These are phyloP conservation scores for Exophiala oligosperma DNA, from an alignment of 2,329 filamentous ascomycete species.

Conservation along the genomic window DNA sequence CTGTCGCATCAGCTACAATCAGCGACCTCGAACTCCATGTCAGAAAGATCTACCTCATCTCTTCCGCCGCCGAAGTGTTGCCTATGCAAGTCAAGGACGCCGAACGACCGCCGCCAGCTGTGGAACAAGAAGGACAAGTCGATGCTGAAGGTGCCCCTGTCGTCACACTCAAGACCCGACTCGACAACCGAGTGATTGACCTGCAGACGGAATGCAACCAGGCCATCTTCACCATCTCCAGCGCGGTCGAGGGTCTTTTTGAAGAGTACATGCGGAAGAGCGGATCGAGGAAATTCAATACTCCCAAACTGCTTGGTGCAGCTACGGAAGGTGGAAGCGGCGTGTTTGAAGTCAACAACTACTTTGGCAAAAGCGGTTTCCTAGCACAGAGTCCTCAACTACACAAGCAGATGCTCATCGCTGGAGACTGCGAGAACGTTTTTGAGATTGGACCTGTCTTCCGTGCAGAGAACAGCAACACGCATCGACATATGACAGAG, in stretches of 20 bases:
- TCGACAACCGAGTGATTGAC: constrained; percentile 92
- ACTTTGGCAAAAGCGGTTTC: constrained; percentile 80
- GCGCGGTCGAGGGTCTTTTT: constrained; percentile 69
- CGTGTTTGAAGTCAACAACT: constrained; percentile 78
- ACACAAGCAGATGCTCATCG: constrained; percentile 69
- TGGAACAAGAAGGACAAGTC: constrained; percentile 48
- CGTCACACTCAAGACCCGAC: constrained; percentile 78
- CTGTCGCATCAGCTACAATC: constrained; percentile 83
- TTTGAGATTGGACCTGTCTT: constrained; percentile 68
- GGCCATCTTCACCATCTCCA: constrained; percentile 74
- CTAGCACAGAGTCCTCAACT: constrained; percentile 66
- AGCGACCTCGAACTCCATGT: constrained; percentile 84
- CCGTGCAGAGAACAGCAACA: constrained; percentile 68
- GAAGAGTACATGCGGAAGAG: constrained; percentile 73
- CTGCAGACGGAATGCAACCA: constrained; percentile 89
- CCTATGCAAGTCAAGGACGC: constrained; percentile 61
- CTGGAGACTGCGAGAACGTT: constrained; percentile 62
- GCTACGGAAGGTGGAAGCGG: constrained; percentile 91
- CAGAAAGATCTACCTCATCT: constrained; percentile 77
- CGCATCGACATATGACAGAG: constrained; percentile 65
- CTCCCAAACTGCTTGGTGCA: constrained; percentile 84
- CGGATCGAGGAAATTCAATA: constrained; percentile 81
- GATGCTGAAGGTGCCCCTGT: constrained; percentile 61
- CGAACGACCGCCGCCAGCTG: constrained; percentile 47
- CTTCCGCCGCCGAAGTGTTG: constrained; percentile 60